Evolutionary conservation across 2,329 filamentous ascomycete genomes (phyloP), one percentile per base, ranked within the genome.

Genomic region (Neospermospora avenae): DNA sequence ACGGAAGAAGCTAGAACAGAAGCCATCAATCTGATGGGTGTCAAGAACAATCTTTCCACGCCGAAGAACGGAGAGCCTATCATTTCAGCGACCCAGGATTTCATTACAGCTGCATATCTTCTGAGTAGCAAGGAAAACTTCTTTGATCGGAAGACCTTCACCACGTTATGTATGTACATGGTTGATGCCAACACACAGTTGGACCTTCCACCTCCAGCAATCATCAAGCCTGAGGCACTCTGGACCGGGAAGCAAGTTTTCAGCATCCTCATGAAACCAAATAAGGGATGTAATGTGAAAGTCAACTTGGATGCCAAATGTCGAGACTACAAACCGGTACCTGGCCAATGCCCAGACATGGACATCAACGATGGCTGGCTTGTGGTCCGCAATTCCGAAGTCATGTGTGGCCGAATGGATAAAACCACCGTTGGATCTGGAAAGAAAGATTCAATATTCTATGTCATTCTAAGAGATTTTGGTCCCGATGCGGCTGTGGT

Each of bases 241-340:
- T 99, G 95, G 95, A 99, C 95, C 0, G 95, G 95, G 65, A 99
- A 99, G 74, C 95, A 98, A 72, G 82, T 98, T 1, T 98, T 97
- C 79, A 96, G 90, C 72, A 82, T 98, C 52, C 78, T 98, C 52
- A 85, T 99, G 88, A 85, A 90, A 34, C 93, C 95, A 3, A 96
- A 96, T 75, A 90, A 87, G 68, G 75, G 87, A n/a, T 92, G 87
- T 2, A 85, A 86, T 0, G 90, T 98, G 20, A 80, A 89, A 65
- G 86, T 99, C 68, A 99, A 99, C 70, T 81, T 99, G 11, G 95
- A 99, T 70, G 93, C 93, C 45, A 91, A 93, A 69, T 96, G 93
- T 75, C 89, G 89, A 81, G 85, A 91, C 59, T 98, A 89, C 73
- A 84, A 84, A 65, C 77, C 81, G n/a, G 80, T 80, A 3, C 76